Evolutionary conservation across 805 yeast genomes (phyloP).

Genomic region (Cyberlindnera subsufficiens): DNA sequence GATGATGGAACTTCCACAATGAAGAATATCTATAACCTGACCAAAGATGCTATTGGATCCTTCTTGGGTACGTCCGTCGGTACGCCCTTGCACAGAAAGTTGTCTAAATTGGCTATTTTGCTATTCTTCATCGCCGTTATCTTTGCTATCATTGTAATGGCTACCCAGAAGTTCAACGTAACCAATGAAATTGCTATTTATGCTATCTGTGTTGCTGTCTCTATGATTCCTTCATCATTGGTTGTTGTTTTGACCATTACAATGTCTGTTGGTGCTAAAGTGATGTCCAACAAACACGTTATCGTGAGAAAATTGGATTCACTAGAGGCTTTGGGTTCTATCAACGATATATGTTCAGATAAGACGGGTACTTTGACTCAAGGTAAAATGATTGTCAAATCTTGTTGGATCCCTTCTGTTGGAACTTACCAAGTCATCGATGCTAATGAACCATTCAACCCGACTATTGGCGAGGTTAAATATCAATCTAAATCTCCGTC

Average conservation of each 20-base stretch:
- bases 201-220: slow-evolving; percentile 75
- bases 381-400: slow-evolving; percentile 71
- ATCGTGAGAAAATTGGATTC: slow-evolving; percentile 75
- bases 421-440: slow-evolving; percentile 53
- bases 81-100: slow-evolving; percentile 73
- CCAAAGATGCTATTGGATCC: slow-evolving; percentile 53
- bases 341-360: slow-evolving; percentile 76
- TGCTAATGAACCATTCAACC: slow-evolving; percentile 58
- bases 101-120: slow-evolving; percentile 70
- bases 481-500: slow-evolving; percentile 16
- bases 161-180: slow-evolving; percentile 70
- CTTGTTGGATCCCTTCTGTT: slow-evolving; percentile 59
- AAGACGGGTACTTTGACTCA: slow-evolving; percentile 80
- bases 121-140: slow-evolving; percentile 75
- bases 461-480: slow-evolving; percentile 44
- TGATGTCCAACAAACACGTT: slow-evolving; percentile 60
- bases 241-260: slow-evolving; percentile 81
- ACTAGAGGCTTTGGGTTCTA: slow-evolving; percentile 72
- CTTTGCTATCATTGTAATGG: slow-evolving; percentile 84
- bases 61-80: slow-evolving; percentile 74
- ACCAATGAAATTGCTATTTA: slow-evolving; percentile 78
- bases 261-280: slow-evolving; percentile 78
- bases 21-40: slow-evolving; percentile 32
- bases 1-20: slow-evolving; percentile 34
- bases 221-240: slow-evolving; percentile 79